Evolutionary conservation across 768 basidiomycete species (phyloP).

Genomic region (Suillus subaureus): DNA sequence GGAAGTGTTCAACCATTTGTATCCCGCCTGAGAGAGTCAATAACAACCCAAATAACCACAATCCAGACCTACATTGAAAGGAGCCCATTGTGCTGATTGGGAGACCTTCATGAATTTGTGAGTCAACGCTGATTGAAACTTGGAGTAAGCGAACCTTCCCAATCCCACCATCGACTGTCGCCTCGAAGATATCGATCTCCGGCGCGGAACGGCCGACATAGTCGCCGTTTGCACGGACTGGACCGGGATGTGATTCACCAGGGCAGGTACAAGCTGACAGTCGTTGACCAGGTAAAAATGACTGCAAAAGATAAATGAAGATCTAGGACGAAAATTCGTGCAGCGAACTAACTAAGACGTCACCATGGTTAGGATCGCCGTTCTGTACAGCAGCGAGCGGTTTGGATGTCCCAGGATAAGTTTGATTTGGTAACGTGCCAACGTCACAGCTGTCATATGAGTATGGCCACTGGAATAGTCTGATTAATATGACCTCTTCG

Average conservation of each 20-base stretch:
- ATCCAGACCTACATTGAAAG: constrained; percentile 30
- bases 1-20: constrained; percentile 42
- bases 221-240: constrained; percentile 46
- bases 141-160: constrained; percentile 35
- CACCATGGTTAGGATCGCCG: constrained; percentile 38
- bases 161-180: constrained; percentile 33
- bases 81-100: constrained; percentile 53
- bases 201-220: constrained; percentile 58
- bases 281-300: constrained; percentile 58
- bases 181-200: constrained; percentile 64
- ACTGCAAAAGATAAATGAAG: constrained; percentile 23
- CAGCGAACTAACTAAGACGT: constrained; percentile 23
- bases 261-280: constrained; percentile 61
- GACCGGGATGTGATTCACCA: constrained; percentile 61
- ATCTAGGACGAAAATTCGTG: constrained; percentile 1
- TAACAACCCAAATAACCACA: constrained; percentile 1
- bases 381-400: constrained; percentile 47
- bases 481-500: constrained; percentile 15
- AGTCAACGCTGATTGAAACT: constrained; percentile 6
- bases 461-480: constrained; percentile 48
- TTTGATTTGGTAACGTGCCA: constrained; percentile 79
- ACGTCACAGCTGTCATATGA: constrained; percentile 69
- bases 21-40: constrained; percentile 39
- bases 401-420: constrained; percentile 42
- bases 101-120: constrained; percentile 43